These are phyloP conservation scores for Lodderomyces parapsilosis DNA, from an alignment of 1,139 yeast species.

Conservation along the genomic window DNA sequence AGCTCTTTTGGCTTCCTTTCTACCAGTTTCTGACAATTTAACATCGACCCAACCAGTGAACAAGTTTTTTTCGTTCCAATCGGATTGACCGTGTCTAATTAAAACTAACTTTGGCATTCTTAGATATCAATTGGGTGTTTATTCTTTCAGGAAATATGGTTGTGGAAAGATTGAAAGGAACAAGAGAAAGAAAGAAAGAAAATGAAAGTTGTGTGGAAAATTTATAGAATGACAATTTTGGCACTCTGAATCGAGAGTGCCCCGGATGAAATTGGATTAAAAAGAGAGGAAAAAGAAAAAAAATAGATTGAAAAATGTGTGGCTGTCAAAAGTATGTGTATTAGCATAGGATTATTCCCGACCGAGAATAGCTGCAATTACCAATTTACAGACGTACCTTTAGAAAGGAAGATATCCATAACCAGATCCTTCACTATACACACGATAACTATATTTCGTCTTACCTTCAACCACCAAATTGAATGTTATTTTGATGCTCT, in stretches of 20 bases:
- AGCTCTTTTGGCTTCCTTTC: constrained; percentile 88
- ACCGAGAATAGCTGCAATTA: not conserved
- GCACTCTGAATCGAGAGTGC: not conserved
- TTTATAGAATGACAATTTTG: not conserved
- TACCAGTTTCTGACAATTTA: constrained; percentile 79
- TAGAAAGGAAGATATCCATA: not conserved
- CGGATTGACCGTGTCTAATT: constrained; percentile 98
- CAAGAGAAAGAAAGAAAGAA: not conserved
- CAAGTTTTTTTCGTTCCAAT: constrained; percentile 96
- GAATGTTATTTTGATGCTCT: constrained; percentile 12
- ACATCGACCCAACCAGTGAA: constrained; percentile 99
- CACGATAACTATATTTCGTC: not conserved
- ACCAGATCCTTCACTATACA: not conserved
- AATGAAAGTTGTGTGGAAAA: constrained; percentile 5
- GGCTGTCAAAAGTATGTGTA: not conserved
- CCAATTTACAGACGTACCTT: not conserved
- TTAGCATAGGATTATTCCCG: not conserved
- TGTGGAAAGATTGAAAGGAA: too few relatives aligned
- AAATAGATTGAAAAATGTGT: not conserved
- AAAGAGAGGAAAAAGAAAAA: not conserved
- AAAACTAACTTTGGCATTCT: constrained; percentile 69
- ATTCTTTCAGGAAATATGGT: not conserved
- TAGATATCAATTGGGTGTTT: not conserved
- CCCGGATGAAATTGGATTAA: not conserved
- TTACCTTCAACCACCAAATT: constrained; percentile 13